Evolutionary conservation across 805 yeast genomes (phyloP), one percentile per base, ranked within the genome.

Genomic region (Nakazawaea sp.): DNA sequence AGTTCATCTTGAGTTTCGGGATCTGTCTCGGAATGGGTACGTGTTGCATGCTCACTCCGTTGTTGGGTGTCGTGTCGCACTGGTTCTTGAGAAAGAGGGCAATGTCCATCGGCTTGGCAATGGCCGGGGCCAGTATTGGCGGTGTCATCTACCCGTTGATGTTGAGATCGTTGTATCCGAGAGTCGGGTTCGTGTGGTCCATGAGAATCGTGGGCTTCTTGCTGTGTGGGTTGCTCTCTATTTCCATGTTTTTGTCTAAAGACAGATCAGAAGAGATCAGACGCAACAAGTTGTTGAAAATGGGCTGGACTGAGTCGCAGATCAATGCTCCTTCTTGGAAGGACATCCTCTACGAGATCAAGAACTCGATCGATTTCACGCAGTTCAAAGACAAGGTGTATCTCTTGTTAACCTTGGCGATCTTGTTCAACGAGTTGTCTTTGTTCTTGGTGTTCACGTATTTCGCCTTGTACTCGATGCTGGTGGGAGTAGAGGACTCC

Each of bases 31-130:
- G 86, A 3, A 43, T 70, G 4, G 86, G 84, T 0, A 66, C 72
- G 26, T 81, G 81, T 2, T 57, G 78, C 24, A 62, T 79, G 24
- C 69, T 76, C 58, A 68, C 78, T 6, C 86, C 87, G 0, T 52
- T 76, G 26, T 63, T 81, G 2, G 71, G 83, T 5, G 75, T 74
- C 13, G 66, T 79, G 1, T 73, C 78, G 18, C 85, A 81, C 42
- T 81, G 84, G 80, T 81, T 81, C 52, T 57, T 63, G 27, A 58
- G 55, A 24, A 77, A 65, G 46, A 62, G 88, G 47, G 88, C 81
- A 1, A 61, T 66, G 42, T 81, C 78, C 1, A 59, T 66, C 11
- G 70, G 75, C 17, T 41, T 66, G 1, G 72, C 76, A 0, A 67
- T 72, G 3, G 59, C 66, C 39, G 79, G 80, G 15, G 78, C 77